A percentile compares a stretch with the other conserved stretches of the same genome.
phyloP scores from a whole-genome alignment of 176 grass and related monocot species.

The Zoysia japonica region DNA sequence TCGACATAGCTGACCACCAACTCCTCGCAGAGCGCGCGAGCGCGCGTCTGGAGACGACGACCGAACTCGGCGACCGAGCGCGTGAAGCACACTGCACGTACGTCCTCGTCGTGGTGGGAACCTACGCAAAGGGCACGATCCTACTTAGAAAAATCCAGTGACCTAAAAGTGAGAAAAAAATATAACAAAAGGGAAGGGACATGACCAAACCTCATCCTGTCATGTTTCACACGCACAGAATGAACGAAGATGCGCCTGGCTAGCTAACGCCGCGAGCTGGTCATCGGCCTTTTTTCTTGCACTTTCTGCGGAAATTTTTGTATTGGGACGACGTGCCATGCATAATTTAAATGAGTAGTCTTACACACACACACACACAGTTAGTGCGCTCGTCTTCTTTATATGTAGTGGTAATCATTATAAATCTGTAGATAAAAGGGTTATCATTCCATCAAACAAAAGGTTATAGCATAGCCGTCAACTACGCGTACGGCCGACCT shows the following conservation, averaged over 20 bases:
- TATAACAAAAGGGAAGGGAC: neutral
- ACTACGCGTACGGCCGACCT: too few species aligned
- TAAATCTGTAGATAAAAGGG: too few species aligned
- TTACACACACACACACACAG: too few species aligned
- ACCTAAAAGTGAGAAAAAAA: slow-evolving; percentile 41
- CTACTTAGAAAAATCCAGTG: neutral
- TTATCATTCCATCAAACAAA: too few species aligned
- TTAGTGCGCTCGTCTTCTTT: too few species aligned
- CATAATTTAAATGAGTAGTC: too few species aligned
- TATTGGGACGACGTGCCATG: neutral
- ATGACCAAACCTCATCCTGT: slow-evolving; percentile 25
- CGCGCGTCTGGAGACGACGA: neutral
- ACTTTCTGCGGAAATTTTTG: neutral
- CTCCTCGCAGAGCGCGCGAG: neutral
- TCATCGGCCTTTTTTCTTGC: neutral
- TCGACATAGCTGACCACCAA: neutral
- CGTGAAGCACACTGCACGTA: slow-evolving; percentile 30
- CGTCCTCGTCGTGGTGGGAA: slow-evolving; percentile 25
- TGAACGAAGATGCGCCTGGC: slow-evolving; percentile 3
- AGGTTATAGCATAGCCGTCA: too few species aligned
- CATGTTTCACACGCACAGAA: neutral
- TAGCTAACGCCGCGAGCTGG: neutral
- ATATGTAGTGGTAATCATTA: too few species aligned
- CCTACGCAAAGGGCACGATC: slow-evolving; percentile 33
- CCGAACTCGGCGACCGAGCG: neutral